Evolutionary conservation across 495 filamentous ascomycete genomes (phyloP), one percentile per base, ranked within the genome.

Genomic region (Daldinia grandis): DNA sequence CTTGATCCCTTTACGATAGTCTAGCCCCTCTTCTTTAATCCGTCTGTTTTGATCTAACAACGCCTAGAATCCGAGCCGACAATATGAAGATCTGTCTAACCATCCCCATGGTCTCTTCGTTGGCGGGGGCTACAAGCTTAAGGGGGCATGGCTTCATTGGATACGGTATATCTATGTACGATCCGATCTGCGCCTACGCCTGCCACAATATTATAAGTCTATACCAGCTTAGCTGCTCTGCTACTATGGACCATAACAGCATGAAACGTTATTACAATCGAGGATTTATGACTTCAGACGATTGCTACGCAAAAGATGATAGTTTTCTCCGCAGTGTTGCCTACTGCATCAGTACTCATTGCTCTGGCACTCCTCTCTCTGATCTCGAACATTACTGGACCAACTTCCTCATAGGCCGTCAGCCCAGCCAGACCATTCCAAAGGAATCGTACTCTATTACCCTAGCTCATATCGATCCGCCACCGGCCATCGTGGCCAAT

Each of bases 321-420:
- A 62, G 65, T n/a, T 83, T 64, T 49, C 79, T 82, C 21, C 65
- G 49, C 1, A 83, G 77, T 10, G 57, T 81, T 12, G 79, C 78
- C 8, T 81, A 74, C n/a, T 83, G 81, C 55, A 80, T 83, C 44
- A 58, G 58, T 21, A 69, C 68, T 2, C 72, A 66, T 8, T 82
- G 81, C 58, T 28, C 54, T 14, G 58, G 56, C 33, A 62, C 76
- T 27, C 17, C 74, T 9, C 51, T 58, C 8, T 78, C 58, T 27
- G 58, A 69, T 33, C 56, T 79, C 1, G 80, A 82, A 47, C 49
- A 67, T 31, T 82, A 70, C 56, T 82, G 80, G 80, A 50, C 37
- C 28, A 54, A 47, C 42, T 73, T 78, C 35, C 63, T 69, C 27
- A 59, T 77, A 35, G 77, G 76, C 15, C 62, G 40, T 28, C n/a